Evolutionary conservation across 176 grass and related monocot species (phyloP).

Genomic region (Metroxylon sagu): DNA sequence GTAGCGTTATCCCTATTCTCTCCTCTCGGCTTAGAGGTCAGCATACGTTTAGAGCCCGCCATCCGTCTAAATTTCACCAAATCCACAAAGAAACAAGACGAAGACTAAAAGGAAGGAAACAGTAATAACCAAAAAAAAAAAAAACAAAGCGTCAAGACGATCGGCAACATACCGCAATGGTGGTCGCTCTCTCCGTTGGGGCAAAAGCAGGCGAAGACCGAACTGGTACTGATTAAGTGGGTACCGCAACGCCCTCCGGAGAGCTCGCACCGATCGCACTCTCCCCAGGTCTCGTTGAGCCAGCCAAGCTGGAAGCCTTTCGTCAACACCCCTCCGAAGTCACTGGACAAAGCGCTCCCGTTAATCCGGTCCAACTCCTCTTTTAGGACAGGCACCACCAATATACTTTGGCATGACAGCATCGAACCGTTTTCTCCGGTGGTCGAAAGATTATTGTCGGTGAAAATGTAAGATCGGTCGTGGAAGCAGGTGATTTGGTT

Average conservation of each 20-base stretch:
- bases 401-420: too few relatives aligned
- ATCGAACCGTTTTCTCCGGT: too few relatives aligned
- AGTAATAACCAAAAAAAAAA: too few relatives aligned
- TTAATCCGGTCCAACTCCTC: not conserved
- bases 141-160: too few relatives aligned
- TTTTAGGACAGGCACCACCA: too few relatives aligned
- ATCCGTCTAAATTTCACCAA: too few relatives aligned
- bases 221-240: not conserved
- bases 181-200: not conserved
- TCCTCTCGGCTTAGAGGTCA: too few relatives aligned
- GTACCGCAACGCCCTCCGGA: not conserved
- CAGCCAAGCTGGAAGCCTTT: constrained; percentile 1
- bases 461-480: not conserved
- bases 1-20: too few relatives aligned
- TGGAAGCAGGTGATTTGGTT: not conserved
- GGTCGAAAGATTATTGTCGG: too few relatives aligned
- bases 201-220: not conserved
- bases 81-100: too few relatives aligned
- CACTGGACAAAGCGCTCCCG: not conserved
- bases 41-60: too few relatives aligned
- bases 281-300: not conserved
- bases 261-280: not conserved
- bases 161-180: not conserved
- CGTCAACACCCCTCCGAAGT: not conserved
- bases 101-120: too few relatives aligned